Evolutionary conservation across 2,329 filamentous ascomycete genomes (phyloP), one percentile per base, ranked within the genome.

Genomic region (Epichloe gansuensis): DNA sequence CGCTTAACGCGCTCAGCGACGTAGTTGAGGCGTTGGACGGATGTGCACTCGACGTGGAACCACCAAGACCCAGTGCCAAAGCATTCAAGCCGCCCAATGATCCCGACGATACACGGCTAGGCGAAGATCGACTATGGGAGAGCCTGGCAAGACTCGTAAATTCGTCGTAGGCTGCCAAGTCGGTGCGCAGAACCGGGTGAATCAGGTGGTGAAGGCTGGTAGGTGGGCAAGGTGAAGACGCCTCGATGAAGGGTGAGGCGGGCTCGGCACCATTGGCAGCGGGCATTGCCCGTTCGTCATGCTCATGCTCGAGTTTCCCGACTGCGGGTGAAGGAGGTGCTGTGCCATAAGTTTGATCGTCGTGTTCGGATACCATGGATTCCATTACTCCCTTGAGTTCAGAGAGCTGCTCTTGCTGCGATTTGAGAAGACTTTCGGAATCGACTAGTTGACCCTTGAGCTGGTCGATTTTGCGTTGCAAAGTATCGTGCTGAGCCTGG

Each of bases 331-430:
- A 95, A 0, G 88, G 88, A 2, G 89, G 89, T 8, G 86, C 79
- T 9, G 87, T 86, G n/a, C 81, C 77, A 52, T 79, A 80, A 44
- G 76, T 81, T 58, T 80, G 76, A 58, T 94, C 86, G 58, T 93
- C 87, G 54, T 76, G 78, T 58, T 88, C 81, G 12, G 80, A 74
- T 25, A 76, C 79, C 81, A 96, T 87, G 60, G 85, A 83, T 68
- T 95, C 89, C 82, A 98, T 88, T 56, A 96, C 89, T 21, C 80
- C 75, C 69, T 98, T 98, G 56, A 98, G 79, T 66, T 97, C 87
- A 2, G 85, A 78, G 3, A 98, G 74, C 66, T 98, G 93, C 66
- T 97, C 90, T 64, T 95, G 90, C 61, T 97, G 89, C 1, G 88
- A 95, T 53, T 82, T 82, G 55, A 98, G 78, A 17, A 98, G 77